Conservation (phyloP, 2,329 filamentous ascomycete genomes). For the Trichoderma guizhouense region DNA sequence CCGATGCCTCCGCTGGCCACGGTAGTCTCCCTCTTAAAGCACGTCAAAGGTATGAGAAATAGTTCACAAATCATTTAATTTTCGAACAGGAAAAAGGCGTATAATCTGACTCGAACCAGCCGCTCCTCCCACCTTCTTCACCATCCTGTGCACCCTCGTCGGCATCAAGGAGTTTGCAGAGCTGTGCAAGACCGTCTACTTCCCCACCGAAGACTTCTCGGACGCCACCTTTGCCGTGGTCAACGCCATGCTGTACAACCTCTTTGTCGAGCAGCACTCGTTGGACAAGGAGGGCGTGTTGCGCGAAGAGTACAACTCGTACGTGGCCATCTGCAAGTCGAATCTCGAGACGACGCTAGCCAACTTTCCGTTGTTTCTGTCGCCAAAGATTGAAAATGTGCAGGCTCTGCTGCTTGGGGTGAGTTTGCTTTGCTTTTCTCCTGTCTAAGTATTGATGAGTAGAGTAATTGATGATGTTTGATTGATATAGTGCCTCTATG, state of each 20-base stretch:
- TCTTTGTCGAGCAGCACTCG: slow-evolving; percentile 46
- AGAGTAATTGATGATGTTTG: neutral
- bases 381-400: slow-evolving; percentile 52
- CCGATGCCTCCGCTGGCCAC: slow-evolving; percentile 52
- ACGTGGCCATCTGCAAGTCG: slow-evolving; percentile 41
- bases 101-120: slow-evolving; percentile 29
- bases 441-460: too few species aligned
- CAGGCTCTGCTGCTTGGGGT: slow-evolving; percentile 59
- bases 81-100: neutral
- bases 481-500: slow-evolving; percentile 51
- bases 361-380: slow-evolving; percentile 54
- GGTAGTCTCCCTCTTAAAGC: slow-evolving; percentile 48
- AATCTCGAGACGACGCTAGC: slow-evolving; percentile 50
- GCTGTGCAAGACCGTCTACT: slow-evolving; percentile 49
- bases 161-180: slow-evolving; percentile 49
- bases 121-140: slow-evolving; percentile 47
- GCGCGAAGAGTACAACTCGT: slow-evolving; percentile 37
- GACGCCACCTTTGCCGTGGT: slow-evolving; percentile 50
- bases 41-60: slow-evolving; percentile 40
- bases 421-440: slow-evolving; percentile 25
- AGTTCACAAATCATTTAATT: neutral
- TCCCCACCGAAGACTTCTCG: slow-evolving; percentile 49
- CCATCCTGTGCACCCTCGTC: slow-evolving; percentile 48
- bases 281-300: slow-evolving; percentile 32
- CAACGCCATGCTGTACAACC: slow-evolving; percentile 47